These are phyloP conservation scores for Globisporangium perplexum DNA, from an alignment of 352 stramenopile genomes.

Conservation along the genomic window DNA sequence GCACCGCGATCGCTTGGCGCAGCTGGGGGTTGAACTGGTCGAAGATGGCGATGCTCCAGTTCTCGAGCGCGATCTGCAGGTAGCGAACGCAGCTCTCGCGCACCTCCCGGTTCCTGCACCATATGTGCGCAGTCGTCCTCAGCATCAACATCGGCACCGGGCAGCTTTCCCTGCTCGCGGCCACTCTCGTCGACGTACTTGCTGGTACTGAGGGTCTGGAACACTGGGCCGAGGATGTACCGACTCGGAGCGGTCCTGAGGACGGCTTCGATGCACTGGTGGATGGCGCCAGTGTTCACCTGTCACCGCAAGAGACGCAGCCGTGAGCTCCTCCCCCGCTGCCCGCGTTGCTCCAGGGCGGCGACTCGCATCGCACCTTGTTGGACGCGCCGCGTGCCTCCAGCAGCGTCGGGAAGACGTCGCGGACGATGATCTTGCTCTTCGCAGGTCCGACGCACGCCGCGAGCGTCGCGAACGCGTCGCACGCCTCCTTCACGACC, in stretches of 20 bases:
- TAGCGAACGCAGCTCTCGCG: conserved; percentile 62
- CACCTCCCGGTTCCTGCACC: conserved; percentile 45
- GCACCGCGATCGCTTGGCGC: conserved; percentile 32
- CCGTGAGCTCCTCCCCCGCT: background rate
- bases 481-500: conserved; percentile 58
- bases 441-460: conserved; percentile 24
- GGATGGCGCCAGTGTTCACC: conserved; percentile 44
- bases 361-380: conserved; percentile 45
- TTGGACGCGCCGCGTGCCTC: conserved; percentile 44
- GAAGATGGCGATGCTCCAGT: conserved; percentile 30
- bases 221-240: conserved; percentile 39
- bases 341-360: background rate
- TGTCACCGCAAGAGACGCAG: background rate
- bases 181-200: no score
- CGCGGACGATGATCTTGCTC: conserved; percentile 49
- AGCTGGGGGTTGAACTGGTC: conserved; percentile 38
- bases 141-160: background rate
- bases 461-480: conserved; percentile 38
- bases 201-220: conserved; percentile 36
- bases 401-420: conserved; percentile 59
- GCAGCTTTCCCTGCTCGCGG: no score
- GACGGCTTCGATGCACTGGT: conserved; percentile 51
- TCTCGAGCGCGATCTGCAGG: conserved; percentile 29
- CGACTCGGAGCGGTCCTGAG: conserved; percentile 34
- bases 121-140: background rate